A percentile compares a stretch with the other conserved stretches of the same genome.
Conservation (phyloP, 768 basidiomycete species). For the Hericium alpestre region DNA sequence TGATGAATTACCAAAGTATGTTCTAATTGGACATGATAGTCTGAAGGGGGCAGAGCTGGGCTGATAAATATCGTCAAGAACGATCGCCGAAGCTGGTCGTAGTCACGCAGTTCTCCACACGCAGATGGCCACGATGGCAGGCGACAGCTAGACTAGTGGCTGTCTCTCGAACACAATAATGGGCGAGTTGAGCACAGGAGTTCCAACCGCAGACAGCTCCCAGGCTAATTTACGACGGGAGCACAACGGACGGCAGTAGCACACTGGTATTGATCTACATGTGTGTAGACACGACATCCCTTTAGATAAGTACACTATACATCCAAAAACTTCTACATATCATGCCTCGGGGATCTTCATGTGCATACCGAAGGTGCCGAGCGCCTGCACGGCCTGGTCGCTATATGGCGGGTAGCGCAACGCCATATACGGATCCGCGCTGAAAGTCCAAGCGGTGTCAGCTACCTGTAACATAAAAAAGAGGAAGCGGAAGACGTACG, state of each 20-base stretch:
- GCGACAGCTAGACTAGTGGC: too few relatives aligned
- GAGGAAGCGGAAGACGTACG: constrained; percentile 26
- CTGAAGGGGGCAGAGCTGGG: too few relatives aligned
- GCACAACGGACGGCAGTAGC: neutral
- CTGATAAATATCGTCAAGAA: too few relatives aligned
- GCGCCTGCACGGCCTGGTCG: constrained; percentile 24
- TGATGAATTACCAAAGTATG: too few relatives aligned
- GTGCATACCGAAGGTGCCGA: constrained; percentile 10
- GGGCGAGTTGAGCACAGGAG: too few relatives aligned
- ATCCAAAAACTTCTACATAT: neutral
- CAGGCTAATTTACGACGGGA: too few relatives aligned
- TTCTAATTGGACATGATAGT: too few relatives aligned
- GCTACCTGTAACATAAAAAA: neutral
- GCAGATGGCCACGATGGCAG: too few relatives aligned
- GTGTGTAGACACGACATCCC: neutral
- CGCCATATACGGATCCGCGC: constrained; percentile 38
- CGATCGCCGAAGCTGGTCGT: too few relatives aligned
- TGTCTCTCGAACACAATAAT: too few relatives aligned
- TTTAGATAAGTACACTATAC: neutral
- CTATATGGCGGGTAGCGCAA: constrained; percentile 54
- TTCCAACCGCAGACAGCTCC: too few relatives aligned
- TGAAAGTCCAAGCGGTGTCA: constrained; percentile 12
- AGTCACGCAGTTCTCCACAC: too few relatives aligned
- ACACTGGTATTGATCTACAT: neutral
- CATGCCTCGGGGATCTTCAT: constrained; percentile 1